phyloP scores from a whole-genome alignment of 306 rosid genomes.

The Corylus avellana region DNA sequence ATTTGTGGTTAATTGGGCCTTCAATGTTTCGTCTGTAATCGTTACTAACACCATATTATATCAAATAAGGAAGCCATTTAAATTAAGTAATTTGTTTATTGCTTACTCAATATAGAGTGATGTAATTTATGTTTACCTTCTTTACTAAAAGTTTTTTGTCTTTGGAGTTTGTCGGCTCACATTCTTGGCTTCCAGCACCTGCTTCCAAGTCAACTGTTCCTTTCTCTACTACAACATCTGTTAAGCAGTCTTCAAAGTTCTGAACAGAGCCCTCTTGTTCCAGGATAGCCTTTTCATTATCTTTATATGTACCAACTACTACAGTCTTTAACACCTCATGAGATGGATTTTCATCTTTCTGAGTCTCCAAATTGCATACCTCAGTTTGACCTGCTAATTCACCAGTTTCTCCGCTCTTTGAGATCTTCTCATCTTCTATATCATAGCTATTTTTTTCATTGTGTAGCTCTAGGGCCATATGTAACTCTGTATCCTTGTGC shows the following conservation, averaged over 20 bases:
- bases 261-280: conserved; percentile 15
- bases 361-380: conserved; percentile 8
- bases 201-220: conserved; percentile 23
- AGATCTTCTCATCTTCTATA: conserved; percentile 1
- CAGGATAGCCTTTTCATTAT: neutral
- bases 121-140: conserved; percentile 19
- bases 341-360: neutral
- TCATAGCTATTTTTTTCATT: conserved; percentile 13
- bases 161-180: conserved; percentile 15
- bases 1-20: neutral
- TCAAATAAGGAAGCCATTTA: neutral
- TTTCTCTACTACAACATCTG: conserved; percentile 6
- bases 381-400: conserved; percentile 9
- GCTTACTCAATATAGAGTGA: neutral
- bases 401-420: conserved; percentile 9
- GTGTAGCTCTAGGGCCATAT: conserved; percentile 3
- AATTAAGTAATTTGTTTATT: neutral
- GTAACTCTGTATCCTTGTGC: conserved; percentile 14
- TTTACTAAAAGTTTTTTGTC: conserved; percentile 4
- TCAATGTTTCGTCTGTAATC: neutral
- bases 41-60: neutral
- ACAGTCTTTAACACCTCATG: conserved; percentile 9
- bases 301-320: neutral
- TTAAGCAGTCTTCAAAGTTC: conserved; percentile 9
- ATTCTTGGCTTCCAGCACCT: neutral